These are phyloP conservation scores for Xylaria telfairii DNA, from an alignment of 495 filamentous ascomycete species.

Conservation along the genomic window DNA sequence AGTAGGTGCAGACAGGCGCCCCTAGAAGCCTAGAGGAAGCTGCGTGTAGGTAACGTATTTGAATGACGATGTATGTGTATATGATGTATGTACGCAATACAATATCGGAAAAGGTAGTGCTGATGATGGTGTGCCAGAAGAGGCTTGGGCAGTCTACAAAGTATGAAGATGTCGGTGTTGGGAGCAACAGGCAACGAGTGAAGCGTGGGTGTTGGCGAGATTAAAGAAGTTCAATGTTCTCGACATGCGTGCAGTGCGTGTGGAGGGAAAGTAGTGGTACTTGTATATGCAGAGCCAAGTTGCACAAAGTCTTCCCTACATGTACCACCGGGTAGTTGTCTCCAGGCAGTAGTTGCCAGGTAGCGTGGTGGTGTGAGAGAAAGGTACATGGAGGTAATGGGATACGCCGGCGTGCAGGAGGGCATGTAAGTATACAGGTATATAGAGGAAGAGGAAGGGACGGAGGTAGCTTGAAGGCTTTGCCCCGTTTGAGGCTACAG, in stretches of 20 bases:
- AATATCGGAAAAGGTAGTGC: constrained; percentile 1
- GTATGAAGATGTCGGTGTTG: neutral
- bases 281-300: neutral
- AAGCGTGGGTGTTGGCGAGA: constrained; percentile 2
- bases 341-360: neutral
- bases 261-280: neutral
- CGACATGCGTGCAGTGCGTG: neutral
- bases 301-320: neutral
- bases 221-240: neutral
- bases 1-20: constrained; percentile 16
- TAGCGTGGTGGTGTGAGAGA: neutral
- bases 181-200: neutral
- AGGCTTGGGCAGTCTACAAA: neutral
- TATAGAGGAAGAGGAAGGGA: neutral
- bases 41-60: constrained; percentile 4
- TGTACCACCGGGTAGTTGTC: neutral
- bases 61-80: constrained; percentile 9
- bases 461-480: neutral
- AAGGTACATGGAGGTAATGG: neutral
- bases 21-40: constrained; percentile 13
- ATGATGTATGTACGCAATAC: constrained; percentile 4
- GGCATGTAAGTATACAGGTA: no score
- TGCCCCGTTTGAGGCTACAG: no score
- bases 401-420: neutral
- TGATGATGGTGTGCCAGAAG: neutral